Evolutionary conservation across 192 early-diverging fungal genomes (phyloP), one percentile per base, ranked within the genome.

Genomic region (Coemansia sp.): DNA sequence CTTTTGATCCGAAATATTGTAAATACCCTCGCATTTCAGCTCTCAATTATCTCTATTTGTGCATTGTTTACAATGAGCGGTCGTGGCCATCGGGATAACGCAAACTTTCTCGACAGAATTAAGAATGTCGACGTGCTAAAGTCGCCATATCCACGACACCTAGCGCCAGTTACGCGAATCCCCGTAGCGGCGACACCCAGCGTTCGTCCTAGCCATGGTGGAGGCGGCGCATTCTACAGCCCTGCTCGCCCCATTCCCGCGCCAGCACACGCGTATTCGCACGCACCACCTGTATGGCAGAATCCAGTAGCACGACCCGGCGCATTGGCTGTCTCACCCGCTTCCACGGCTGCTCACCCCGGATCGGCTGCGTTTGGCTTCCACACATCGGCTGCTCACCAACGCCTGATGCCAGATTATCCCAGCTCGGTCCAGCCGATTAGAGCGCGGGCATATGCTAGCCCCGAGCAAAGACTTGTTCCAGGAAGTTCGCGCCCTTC

Each of bases 21-120:
- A 59, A 59, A 62, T 60, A 58, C 38, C 41, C 45, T 24, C 27
- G 31, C 45, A 66, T 42, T 45, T 42, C 4, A 43, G n/a, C 7
- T 22, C 39, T 27, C 14, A 51, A 15, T 64, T 41, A n/a, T n/a
- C n/a, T n/a, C n/a, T n/a, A n/a, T 42, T 60, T 49, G 43, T 20
- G 22, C 19, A 15, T 61, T 43, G 40, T 11, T 31, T 36, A 32
- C 36, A 39, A 79, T 79, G 77, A 71, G 70, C 54, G 19, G 77
- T 5, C 59, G 68, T n/a, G 51, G 64, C 9, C 59, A 49, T 22
- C 57, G 63, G 22, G 67, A 67, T 43, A 31, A 51, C 11, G 57
- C 63, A 5, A 74, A 70, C 40, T 80, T 80, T 38, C 74, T 80
- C 31, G 71, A 60, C 43, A 60, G 77, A 64, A 74, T 80, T 25